Conservation (phyloP, 768 basidiomycete genomes). For the Neoboletus brunneissimus region DNA sequence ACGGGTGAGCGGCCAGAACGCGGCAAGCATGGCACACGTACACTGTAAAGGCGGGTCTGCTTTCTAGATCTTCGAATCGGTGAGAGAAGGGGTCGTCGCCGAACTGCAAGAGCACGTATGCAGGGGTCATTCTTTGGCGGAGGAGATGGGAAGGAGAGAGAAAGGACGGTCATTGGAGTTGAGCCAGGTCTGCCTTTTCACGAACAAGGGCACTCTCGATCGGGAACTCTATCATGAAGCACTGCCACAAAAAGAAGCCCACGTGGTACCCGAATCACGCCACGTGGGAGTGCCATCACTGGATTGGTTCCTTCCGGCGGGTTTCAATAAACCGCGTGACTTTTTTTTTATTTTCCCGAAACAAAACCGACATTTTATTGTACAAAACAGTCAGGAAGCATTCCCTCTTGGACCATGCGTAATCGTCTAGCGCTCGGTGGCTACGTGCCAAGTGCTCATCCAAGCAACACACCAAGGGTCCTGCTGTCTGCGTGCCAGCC, state of each 20-base stretch:
- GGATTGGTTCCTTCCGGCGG: constrained; percentile 9
- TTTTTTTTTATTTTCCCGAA: neutral
- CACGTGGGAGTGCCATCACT: constrained; percentile 36
- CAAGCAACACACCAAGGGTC: neutral
- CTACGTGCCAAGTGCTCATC: neutral
- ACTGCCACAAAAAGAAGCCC: constrained; percentile 32
- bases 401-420: neutral
- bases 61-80: constrained; percentile 61
- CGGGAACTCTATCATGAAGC: constrained; percentile 31
- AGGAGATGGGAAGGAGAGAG: constrained; percentile 19
- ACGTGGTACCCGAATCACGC: constrained; percentile 29
- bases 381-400: neutral
- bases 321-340: constrained; percentile 13
- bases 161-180: neutral
- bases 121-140: constrained; percentile 32
- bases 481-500: too few relatives aligned
- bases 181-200: constrained; percentile 30
- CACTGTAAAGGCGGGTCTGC: constrained; percentile 66
- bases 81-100: constrained; percentile 62
- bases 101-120: constrained; percentile 59
- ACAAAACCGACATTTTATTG: neutral
- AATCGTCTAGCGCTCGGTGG: neutral
- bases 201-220: constrained; percentile 43
- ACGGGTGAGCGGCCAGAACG: constrained; percentile 3
- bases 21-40: constrained; percentile 32